Percentiles rank a stretch among this genome's conserved stretches.
Conservation (phyloP, 108 stramenopile species). For the Stephanodiscus triporus region DNA sequence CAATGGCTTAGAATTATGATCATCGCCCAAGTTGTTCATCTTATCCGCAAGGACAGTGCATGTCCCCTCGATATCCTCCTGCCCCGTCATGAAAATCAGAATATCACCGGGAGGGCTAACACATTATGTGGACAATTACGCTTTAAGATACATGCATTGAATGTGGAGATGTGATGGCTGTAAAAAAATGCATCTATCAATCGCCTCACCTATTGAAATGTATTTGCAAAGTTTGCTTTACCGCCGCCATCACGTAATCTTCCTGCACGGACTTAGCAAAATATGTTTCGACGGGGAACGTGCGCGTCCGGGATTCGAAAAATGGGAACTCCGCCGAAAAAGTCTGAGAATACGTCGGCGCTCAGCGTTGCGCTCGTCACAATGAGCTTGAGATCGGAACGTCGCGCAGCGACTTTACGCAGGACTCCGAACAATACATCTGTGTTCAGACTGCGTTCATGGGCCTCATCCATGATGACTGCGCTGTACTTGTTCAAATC, state of each 20-base stretch:
- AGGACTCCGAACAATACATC: slow-evolving; percentile 98
- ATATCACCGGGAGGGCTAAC: slow-evolving; percentile 98
- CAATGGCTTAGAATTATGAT: slow-evolving; percentile 77
- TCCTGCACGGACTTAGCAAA: slow-evolving; percentile 91
- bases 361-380: slow-evolving; percentile 98
- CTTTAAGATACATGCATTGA: too few species aligned
- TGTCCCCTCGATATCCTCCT: slow-evolving; percentile 99
- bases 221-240: slow-evolving; percentile 96
- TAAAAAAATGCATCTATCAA: too few species aligned
- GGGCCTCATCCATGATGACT: slow-evolving; percentile 98
- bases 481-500: slow-evolving; percentile 94
- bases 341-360: slow-evolving; percentile 93
- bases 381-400: slow-evolving; percentile 96
- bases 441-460: slow-evolving; percentile 95
- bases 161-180: too few species aligned
- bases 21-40: slow-evolving; percentile 82
- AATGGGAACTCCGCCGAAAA: slow-evolving; percentile 97
- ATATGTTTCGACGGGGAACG: slow-evolving; percentile 95
- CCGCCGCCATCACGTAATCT: slow-evolving; percentile 99
- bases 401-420: slow-evolving; percentile 88
- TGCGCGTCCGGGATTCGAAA: slow-evolving; percentile 91
- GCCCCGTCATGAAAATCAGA: slow-evolving; percentile 99
- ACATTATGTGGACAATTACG: too few species aligned
- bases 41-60: slow-evolving; percentile 95
- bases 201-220: too few species aligned